Evolutionary conservation across 2,329 filamentous ascomycete genomes (phyloP).

Genomic region (Xylaria sp.): DNA sequence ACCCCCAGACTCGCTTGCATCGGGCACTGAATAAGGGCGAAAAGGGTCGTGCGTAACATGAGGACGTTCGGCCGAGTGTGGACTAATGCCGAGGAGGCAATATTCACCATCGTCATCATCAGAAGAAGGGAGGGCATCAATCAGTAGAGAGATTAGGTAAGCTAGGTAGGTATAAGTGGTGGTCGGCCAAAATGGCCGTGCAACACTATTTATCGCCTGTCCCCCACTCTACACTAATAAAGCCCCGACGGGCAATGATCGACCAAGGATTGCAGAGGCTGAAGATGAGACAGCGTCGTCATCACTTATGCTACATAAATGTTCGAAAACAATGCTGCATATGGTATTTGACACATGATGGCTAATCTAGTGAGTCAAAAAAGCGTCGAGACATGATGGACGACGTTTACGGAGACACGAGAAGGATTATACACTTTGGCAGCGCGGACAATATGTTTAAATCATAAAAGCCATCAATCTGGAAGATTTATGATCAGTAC

Average conservation of each 20-base stretch:
- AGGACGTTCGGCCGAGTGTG: background rate
- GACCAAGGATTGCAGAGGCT: background rate
- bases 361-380: background rate
- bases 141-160: background rate
- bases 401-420: background rate
- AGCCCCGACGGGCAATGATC: background rate
- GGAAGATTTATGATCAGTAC: background rate
- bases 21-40: background rate
- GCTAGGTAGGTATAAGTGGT: background rate
- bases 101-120: background rate
- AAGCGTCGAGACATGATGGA: background rate
- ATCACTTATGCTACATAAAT: background rate
- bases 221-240: background rate
- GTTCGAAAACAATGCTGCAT: background rate
- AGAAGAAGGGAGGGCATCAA: background rate
- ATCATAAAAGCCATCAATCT: background rate
- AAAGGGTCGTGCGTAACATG: too few relatives aligned
- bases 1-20: background rate
- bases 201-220: background rate
- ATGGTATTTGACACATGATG: background rate
- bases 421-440: background rate
- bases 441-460: background rate
- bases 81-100: background rate
- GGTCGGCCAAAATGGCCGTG: slow-evolving; percentile 8
- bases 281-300: background rate